These are phyloP conservation scores for Fusarium sp. DNA, from an alignment of 2,329 filamentous ascomycete species.

Conservation along the genomic window DNA sequence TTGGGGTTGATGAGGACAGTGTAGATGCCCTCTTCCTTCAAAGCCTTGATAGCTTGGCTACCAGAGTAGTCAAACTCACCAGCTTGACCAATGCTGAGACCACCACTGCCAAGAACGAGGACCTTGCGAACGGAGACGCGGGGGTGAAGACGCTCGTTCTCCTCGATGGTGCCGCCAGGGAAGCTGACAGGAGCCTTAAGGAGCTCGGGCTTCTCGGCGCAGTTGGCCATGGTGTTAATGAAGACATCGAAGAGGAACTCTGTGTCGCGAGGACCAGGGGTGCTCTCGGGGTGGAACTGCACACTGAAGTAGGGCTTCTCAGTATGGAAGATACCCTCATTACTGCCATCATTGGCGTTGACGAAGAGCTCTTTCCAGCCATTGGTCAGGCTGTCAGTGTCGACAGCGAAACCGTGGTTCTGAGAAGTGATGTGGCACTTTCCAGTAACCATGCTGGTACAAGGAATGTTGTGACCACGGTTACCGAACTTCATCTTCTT, in stretches of 20 bases:
- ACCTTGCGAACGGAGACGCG: constrained; percentile 92
- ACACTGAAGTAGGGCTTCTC: constrained; percentile 95
- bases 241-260: constrained; percentile 98
- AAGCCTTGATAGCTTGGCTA: constrained; percentile 96
- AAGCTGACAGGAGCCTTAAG: constrained; percentile 82
- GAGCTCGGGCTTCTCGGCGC: constrained; percentile 71
- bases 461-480: constrained; percentile 97
- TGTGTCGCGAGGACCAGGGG: constrained; percentile 92
- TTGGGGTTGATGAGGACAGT: constrained; percentile 99
- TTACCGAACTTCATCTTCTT: constrained; percentile 99
- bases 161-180: constrained; percentile 82
- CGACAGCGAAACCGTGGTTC: constrained; percentile 96
- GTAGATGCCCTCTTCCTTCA: constrained; percentile 98
- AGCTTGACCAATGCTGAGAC: constrained; percentile 95
- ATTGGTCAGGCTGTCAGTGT: constrained; percentile 76
- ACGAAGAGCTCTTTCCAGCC: constrained; percentile 96
- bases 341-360: constrained; percentile 97
- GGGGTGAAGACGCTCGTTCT: constrained; percentile 81
- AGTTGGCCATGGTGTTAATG: constrained; percentile 82
- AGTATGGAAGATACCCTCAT: constrained; percentile 93
- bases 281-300: constrained; percentile 99
- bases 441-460: constrained; percentile 93
- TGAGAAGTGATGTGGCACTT: constrained; percentile 99
- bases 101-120: constrained; percentile 91
- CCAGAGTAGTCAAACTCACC: constrained; percentile 99